Evolutionary conservation across 2,329 filamentous ascomycete species (phyloP).

Genomic region (Phyllosticta citriasiana): DNA sequence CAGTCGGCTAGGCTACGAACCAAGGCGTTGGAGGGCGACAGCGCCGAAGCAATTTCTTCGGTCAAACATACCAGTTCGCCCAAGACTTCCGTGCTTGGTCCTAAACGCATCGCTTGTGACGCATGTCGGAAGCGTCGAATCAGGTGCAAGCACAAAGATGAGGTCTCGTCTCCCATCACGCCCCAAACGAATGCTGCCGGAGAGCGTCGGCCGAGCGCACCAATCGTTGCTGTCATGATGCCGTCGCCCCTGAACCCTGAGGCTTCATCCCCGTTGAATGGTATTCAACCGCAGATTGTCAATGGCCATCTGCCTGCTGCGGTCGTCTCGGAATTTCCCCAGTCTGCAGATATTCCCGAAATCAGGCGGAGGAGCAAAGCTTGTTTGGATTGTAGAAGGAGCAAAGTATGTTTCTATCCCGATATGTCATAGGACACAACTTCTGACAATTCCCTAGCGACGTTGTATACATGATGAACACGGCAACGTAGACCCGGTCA

Average conservation of each 20-base stretch:
- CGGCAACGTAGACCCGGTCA: constrained; percentile 53
- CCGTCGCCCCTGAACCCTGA: neutral
- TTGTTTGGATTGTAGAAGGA: constrained; percentile 56
- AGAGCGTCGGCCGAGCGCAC: constrained; percentile 4
- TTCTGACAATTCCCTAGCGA: constrained; percentile 36
- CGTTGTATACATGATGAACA: constrained; percentile 58
- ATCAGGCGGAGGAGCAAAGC: constrained; percentile 43
- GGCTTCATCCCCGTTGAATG: neutral
- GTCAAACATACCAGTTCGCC: constrained; percentile 38
- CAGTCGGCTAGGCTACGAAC: constrained; percentile 32
- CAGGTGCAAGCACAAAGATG: constrained; percentile 53
- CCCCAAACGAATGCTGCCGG: neutral
- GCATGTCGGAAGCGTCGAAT: constrained; percentile 52
- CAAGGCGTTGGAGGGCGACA: constrained; percentile 13
- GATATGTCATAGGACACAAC: neutral
- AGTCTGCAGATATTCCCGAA: neutral
- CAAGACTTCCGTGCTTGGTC: constrained; percentile 49
- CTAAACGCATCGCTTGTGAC: constrained; percentile 52
- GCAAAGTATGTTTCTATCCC: constrained; percentile 43
- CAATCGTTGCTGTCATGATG: constrained; percentile 9
- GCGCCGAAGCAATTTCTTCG: constrained; percentile 16
- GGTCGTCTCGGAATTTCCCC: neutral
- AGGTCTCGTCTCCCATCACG: constrained; percentile 24
- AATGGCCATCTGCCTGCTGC: constrained; percentile 8
- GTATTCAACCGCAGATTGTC: constrained; percentile 17